These are phyloP conservation scores for Blepharisma stoltei DNA, from an alignment of 73 alveolate species.

Conservation along the genomic window DNA sequence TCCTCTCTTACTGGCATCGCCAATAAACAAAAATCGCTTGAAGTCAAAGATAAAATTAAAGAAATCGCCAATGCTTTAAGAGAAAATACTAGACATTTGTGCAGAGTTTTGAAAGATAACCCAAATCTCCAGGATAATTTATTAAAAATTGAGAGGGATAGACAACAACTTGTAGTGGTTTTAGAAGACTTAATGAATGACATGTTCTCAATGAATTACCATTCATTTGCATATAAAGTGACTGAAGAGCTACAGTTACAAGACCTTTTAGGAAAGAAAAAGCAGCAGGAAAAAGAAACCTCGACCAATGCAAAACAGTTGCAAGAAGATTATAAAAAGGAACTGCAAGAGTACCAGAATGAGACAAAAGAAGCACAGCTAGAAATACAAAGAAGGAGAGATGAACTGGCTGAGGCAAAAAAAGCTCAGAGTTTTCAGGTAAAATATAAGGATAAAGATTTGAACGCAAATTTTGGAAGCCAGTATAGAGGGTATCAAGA, in stretches of 20 bases:
- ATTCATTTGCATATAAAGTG: slow-evolving; percentile 47
- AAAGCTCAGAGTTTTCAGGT: slow-evolving; percentile 50
- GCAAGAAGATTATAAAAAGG: slow-evolving; percentile 51
- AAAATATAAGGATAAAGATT: slow-evolving; percentile 50
- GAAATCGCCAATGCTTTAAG: slow-evolving; percentile 64
- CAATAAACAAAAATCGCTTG: slow-evolving; percentile 51
- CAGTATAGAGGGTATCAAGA: slow-evolving; percentile 39
- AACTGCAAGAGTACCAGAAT: slow-evolving; percentile 52
- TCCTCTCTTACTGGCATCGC: slow-evolving; percentile 65
- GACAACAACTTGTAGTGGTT: slow-evolving; percentile 38
- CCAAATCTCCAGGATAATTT: slow-evolving; percentile 71
- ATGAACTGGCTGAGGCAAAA: slow-evolving; percentile 55
- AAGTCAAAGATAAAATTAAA: slow-evolving; percentile 53
- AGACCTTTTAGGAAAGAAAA: slow-evolving; percentile 50
- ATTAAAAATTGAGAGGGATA: slow-evolving; percentile 52
- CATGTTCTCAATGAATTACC: slow-evolving; percentile 43
- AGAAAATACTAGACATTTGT: slow-evolving; percentile 55
- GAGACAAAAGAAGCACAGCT: slow-evolving; percentile 58
- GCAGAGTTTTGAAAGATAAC: slow-evolving; percentile 65
- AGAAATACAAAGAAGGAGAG: slow-evolving; percentile 51
- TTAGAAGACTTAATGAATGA: slow-evolving; percentile 43
- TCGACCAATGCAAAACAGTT: slow-evolving; percentile 46
- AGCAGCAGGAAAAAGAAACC: slow-evolving; percentile 57
- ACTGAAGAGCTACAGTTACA: slow-evolving; percentile 46
- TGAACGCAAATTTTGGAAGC: slow-evolving; percentile 47